Evolutionary conservation across 768 basidiomycete species (phyloP), one percentile per base, ranked within the genome.

Genomic region (Suillus variegatus): DNA sequence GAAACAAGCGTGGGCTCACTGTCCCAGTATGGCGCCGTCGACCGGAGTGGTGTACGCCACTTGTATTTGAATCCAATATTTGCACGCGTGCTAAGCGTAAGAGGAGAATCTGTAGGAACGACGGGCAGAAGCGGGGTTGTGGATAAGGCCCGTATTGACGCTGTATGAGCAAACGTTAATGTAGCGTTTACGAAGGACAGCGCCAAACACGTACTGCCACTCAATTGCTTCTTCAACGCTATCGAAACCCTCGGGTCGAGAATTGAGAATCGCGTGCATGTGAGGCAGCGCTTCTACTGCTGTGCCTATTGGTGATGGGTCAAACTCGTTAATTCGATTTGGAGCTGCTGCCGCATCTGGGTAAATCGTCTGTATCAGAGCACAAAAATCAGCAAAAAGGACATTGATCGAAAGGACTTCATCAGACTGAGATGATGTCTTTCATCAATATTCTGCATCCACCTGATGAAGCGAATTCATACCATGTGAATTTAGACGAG

Each of bases 271-370:
- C 49, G 83, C 87, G 66, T 92, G 88, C 97, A 99, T 99, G 70
- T 93, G 86, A 0, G 94, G 93, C 14, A 99, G 84, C 1, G 95
- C 94, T 54, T 98, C 97, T 40, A 98, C 81, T 0, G 97, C 96
- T 28, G 95, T 93, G 13, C 96, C 95, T 95, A 72, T 6, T 54
- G 12, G 20, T 20, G 54, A 32, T 35, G 2, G 38, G 32, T 60
- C 35, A 52, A 36, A 52, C 13, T 16, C 12, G 52, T 75, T 14
- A 98, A 72, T 28, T 28, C 28, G 28, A 0, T 88, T 86, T 1
- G 97, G 95, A 6, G 91, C 84, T 5, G 75, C 71, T 8, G 77
- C 73, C 0, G 88, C 81, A 56, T 90, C 84, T 0, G 92, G 88
- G 70, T 90, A 98, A 4, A 97, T 71, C 1, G 85, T 83, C 69